phyloP scores from a whole-genome alignment of 2,329 filamentous ascomycete species.

The Aspergillus flavus region DNA sequence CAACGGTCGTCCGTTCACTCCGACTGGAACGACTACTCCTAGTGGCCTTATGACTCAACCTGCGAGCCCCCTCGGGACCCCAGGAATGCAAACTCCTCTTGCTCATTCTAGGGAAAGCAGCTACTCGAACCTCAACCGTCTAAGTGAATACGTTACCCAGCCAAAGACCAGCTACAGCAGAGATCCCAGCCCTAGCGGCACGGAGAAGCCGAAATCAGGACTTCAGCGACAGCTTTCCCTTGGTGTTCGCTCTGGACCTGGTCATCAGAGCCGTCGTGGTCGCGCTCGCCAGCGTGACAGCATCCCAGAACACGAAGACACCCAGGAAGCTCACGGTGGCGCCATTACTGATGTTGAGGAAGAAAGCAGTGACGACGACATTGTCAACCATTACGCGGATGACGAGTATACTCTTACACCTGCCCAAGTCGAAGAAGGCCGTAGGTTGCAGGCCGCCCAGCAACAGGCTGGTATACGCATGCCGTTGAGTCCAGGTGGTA shows the following conservation, averaged over 20 bases:
- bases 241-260: slow-evolving; percentile 45
- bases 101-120: slow-evolving; percentile 34
- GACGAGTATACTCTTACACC: slow-evolving; percentile 43
- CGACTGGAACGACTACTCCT: slow-evolving; percentile 41
- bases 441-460: slow-evolving; percentile 25
- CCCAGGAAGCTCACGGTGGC: slow-evolving; percentile 24
- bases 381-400: slow-evolving; percentile 40
- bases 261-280: slow-evolving; percentile 35
- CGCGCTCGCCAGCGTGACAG: slow-evolving; percentile 30
- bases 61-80: slow-evolving; percentile 23
- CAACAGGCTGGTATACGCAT: slow-evolving; percentile 13
- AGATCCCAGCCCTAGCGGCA: slow-evolving; percentile 36
- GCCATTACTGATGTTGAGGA: slow-evolving; percentile 32
- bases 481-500: slow-evolving; percentile 4
- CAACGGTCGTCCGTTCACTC: slow-evolving; percentile 36
- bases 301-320: slow-evolving; percentile 33
- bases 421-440: slow-evolving; percentile 37
- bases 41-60: slow-evolving; percentile 21
- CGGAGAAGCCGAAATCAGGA: slow-evolving; percentile 34
- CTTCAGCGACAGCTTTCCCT: slow-evolving; percentile 43
- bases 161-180: slow-evolving; percentile 44
- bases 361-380: slow-evolving; percentile 43
- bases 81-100: slow-evolving; percentile 37
- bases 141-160: slow-evolving; percentile 39
- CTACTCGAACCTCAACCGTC: slow-evolving; percentile 33